These are phyloP conservation scores for Quercus alba DNA, from an alignment of 306 rosid genomes.

Conservation along the genomic window DNA sequence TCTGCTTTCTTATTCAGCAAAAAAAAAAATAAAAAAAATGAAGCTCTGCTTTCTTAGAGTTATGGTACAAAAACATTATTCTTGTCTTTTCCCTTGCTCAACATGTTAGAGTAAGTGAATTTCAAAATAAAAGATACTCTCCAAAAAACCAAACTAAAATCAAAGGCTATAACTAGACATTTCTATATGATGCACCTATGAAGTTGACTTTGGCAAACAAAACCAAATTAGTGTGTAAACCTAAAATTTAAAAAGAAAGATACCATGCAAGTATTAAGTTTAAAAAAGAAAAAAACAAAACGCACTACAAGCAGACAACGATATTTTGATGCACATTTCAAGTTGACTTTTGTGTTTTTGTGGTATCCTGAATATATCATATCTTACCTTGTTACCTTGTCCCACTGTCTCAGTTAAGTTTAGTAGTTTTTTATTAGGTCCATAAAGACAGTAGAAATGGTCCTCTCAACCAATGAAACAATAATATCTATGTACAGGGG, in stretches of 20 bases:
- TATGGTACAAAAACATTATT: background rate
- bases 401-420: no score
- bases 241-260: background rate
- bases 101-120: background rate
- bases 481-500: no score
- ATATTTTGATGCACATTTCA: conserved; percentile 2
- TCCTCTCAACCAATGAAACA: no score
- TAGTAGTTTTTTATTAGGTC: no score
- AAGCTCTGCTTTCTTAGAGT: no score
- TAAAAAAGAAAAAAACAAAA: background rate
- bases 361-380: background rate
- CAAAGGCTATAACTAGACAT: conserved; percentile 14
- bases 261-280: background rate
- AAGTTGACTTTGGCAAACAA: conserved; percentile 11
- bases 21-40: no score
- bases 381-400: background rate
- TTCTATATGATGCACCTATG: background rate
- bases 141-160: background rate
- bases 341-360: background rate
- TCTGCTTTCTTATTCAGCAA: no score
- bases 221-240: background rate
- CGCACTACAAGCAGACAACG: no score
- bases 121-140: background rate
- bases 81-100: conserved; percentile 4
- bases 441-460: fast-evolving